phyloP scores from a whole-genome alignment of 2,329 filamentous ascomycete genomes.

The Beauveria varroae region DNA sequence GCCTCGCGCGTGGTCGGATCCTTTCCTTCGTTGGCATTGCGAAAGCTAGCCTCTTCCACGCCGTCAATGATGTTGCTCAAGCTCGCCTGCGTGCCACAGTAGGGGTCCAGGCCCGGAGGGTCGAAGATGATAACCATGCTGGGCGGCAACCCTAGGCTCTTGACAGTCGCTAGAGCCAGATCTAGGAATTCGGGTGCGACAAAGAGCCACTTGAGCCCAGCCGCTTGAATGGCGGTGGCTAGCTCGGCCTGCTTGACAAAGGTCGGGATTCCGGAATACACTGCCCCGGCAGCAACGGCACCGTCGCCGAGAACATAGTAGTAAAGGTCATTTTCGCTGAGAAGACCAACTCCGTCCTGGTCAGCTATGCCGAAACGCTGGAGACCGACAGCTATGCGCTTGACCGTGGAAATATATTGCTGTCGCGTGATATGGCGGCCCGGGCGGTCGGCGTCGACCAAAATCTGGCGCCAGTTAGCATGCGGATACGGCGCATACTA shows the following conservation, averaged over 20 bases:
- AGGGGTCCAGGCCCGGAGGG: neutral
- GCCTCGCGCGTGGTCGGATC: neutral
- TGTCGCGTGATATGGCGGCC: neutral
- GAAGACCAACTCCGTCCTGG: conserved; percentile 5
- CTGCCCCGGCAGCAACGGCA: neutral
- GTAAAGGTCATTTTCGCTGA: conserved; percentile 7
- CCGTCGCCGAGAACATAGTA: conserved; percentile 8
- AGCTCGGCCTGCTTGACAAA: conserved; percentile 10
- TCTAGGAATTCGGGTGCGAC: conserved; percentile 1
- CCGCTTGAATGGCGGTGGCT: neutral
- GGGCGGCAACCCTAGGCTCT: neutral
- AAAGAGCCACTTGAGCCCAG: conserved; percentile 4
- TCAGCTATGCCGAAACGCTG: neutral
- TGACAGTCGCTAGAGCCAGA: neutral
- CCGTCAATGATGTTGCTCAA: neutral
- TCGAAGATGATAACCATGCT: neutral
- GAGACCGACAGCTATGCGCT: conserved; percentile 3
- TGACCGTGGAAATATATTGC: neutral
- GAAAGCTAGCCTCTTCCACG: neutral
- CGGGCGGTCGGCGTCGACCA: conserved; percentile 1
- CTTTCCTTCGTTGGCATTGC: neutral
- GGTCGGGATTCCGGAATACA: conserved; percentile 3
- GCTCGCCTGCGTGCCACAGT: neutral
- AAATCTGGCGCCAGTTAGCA: neutral
- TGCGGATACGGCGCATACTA: neutral